These are phyloP conservation scores for Solanum chilense DNA, from an alignment of 257 asterid genomes.

Conservation along the genomic window DNA sequence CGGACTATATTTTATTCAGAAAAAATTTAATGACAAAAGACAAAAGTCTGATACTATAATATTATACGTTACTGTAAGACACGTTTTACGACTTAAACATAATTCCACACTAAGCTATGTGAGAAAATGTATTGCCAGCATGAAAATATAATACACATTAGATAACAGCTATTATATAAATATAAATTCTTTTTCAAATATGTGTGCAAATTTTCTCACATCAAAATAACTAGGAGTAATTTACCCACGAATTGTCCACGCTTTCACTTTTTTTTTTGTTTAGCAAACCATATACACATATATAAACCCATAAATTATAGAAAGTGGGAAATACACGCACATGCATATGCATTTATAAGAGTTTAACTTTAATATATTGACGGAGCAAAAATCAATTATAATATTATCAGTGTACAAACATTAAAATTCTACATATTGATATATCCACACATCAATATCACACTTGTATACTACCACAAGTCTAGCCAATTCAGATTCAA, in stretches of 20 bases:
- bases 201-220: not conserved
- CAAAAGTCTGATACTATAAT: too few species aligned
- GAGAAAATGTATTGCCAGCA: not conserved
- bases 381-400: not conserved
- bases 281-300: not conserved
- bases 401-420: not conserved
- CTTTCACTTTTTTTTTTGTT: not conserved
- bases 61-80: too few species aligned
- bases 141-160: not conserved
- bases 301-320: not conserved
- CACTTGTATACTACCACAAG: not conserved
- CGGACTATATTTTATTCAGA: too few species aligned
- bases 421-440: not conserved
- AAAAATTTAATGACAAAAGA: too few species aligned
- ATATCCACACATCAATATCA: not conserved
- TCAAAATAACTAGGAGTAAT: not conserved
- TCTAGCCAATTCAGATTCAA: not conserved
- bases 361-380: not conserved
- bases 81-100: not conserved
- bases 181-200: not conserved
- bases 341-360: not conserved
- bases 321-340: not conserved
- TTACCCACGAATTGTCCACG: slow-evolving; percentile 52
- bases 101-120: not conserved
- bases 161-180: not conserved